phyloP scores from a whole-genome alignment of 768 basidiomycete genomes.

The Lactifluus rugatus region DNA sequence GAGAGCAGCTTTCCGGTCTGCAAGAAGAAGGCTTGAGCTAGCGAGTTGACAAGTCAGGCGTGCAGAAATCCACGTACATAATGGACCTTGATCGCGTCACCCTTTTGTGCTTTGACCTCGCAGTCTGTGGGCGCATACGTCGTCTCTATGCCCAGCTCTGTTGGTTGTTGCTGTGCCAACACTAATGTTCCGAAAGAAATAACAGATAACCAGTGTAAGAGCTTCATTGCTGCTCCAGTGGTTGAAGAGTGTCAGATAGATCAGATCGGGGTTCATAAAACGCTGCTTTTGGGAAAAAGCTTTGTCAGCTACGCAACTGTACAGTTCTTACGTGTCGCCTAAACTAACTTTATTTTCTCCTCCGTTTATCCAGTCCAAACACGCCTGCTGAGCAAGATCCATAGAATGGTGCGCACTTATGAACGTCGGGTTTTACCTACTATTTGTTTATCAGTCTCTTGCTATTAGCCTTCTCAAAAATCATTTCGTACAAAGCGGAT shows the following conservation, averaged over 20 bases:
- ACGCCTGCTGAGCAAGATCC: background rate
- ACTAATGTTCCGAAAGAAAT: conserved; percentile 40
- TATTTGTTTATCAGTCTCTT: background rate
- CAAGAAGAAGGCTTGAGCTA: background rate
- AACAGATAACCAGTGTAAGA: conserved; percentile 39
- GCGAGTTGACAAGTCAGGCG: background rate
- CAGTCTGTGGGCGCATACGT: conserved; percentile 53
- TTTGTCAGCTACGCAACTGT: background rate
- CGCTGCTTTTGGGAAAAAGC: background rate
- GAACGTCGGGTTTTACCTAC: background rate
- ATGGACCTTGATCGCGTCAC: conserved; percentile 64
- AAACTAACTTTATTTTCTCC: background rate
- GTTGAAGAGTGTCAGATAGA: too few species aligned
- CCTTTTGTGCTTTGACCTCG: conserved; percentile 41
- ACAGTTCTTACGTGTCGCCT: background rate
- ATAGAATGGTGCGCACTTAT: conserved; percentile 1
- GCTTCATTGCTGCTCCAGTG: too few species aligned
- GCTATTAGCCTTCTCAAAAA: conserved; percentile 89
- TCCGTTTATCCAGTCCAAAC: background rate
- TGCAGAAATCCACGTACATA: conserved; percentile 44
- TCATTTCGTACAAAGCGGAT: conserved; percentile 94
- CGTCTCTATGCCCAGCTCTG: conserved; percentile 51
- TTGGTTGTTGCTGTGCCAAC: conserved; percentile 37
- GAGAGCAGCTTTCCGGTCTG: conserved; percentile 75
- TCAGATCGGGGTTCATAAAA: background rate